Evolutionary conservation across 768 basidiomycete genomes (phyloP).

Genomic region (Lanmaoa rubissima): DNA sequence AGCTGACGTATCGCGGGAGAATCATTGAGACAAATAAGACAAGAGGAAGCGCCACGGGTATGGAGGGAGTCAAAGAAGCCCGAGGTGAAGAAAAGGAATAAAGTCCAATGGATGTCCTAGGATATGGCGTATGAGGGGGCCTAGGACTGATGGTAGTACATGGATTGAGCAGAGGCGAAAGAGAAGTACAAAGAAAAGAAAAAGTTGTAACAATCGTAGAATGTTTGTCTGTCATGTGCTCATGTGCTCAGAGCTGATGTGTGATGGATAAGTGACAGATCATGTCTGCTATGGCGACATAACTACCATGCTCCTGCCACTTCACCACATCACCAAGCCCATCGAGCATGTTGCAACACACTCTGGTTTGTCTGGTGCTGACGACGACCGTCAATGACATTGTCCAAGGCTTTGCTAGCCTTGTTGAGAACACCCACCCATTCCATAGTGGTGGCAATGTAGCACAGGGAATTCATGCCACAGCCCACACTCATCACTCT

Average conservation of each 20-base stretch:
- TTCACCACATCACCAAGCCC: slow-evolving; percentile 24
- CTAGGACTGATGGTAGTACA: no score
- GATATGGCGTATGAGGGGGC: no score
- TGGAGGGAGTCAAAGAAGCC: no score
- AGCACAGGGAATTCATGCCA: slow-evolving; percentile 31
- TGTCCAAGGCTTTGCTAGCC: slow-evolving; percentile 17
- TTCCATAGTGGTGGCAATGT: slow-evolving; percentile 16
- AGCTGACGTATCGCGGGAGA: no score
- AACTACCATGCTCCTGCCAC: slow-evolving; percentile 14
- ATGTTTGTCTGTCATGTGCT: background rate
- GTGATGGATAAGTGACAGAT: slow-evolving; percentile 5
- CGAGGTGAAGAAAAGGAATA: no score
- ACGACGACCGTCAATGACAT: no score
- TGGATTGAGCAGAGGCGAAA: no score
- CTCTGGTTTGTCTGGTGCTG: slow-evolving; percentile 17
- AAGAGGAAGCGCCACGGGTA: no score
- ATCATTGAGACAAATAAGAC: no score
- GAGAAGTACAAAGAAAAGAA: no score
- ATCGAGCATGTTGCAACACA: slow-evolving; percentile 26
- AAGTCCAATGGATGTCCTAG: no score
- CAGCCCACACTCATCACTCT: slow-evolving; percentile 33
- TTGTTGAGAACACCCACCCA: slow-evolving; percentile 19
- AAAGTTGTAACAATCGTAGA: no score
- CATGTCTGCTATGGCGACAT: background rate
- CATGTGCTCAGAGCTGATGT: background rate